Evolutionary conservation across 1,284 basidiomycete species (phyloP).

Genomic region (Volvariella surrecta): DNA sequence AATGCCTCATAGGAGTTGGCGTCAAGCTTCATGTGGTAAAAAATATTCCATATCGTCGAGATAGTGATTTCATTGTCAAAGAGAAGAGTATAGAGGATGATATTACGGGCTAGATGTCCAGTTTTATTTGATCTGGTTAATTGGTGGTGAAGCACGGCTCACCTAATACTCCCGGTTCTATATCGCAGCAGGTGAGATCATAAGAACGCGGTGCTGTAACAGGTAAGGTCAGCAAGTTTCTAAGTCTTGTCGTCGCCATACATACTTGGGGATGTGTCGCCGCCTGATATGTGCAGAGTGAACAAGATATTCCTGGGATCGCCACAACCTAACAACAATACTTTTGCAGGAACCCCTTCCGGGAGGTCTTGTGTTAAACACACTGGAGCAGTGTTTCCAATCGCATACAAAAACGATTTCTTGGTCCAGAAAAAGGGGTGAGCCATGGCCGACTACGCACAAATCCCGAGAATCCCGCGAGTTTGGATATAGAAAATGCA

Average conservation of each 20-base stretch:
- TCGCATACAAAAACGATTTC: constrained; percentile 43
- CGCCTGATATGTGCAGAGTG: constrained; percentile 27
- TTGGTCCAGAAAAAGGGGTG: constrained; percentile 28
- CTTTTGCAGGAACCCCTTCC: constrained; percentile 32
- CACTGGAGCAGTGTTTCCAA: constrained; percentile 47
- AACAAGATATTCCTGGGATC: constrained; percentile 49
- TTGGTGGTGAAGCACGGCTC: constrained; percentile 3
- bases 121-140: constrained; percentile 8
- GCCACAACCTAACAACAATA: constrained; percentile 49
- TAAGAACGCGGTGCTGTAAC: constrained; percentile 26
- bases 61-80: constrained; percentile 22
- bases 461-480: too few relatives aligned
- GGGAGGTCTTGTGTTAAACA: constrained; percentile 39
- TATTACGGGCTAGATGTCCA: constrained; percentile 26
- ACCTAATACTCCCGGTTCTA: constrained; percentile 52
- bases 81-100: constrained; percentile 28
- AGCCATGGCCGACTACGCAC: too few relatives aligned
- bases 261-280: too few relatives aligned
- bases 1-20: constrained; percentile 28
- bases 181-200: constrained; percentile 55
- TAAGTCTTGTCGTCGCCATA: too few relatives aligned
- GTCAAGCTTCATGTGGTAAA: constrained; percentile 47
- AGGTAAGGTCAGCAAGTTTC: too few relatives aligned
- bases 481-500: neutral
- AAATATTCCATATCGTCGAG: constrained; percentile 42